Percentiles rank a stretch among this genome's conserved stretches.
Evolutionary conservation across 2,329 filamentous ascomycete genomes (phyloP).

Genomic region (Dactylellina parvicollis): DNA sequence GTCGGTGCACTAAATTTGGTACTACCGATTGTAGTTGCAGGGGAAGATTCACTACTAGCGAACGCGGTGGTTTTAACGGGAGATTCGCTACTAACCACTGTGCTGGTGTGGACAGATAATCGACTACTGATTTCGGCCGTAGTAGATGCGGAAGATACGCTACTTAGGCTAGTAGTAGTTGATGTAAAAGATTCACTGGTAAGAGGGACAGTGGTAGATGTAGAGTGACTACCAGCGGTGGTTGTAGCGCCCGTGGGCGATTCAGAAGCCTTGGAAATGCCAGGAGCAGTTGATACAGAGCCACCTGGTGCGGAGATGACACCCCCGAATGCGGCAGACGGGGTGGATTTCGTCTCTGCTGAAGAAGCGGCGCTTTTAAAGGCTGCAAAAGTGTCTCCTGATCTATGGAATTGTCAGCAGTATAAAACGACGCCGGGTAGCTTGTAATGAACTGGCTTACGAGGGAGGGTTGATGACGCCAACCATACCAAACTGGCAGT

Average conservation of each 20-base stretch:
- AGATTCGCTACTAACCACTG: too few relatives aligned
- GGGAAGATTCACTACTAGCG: too few relatives aligned
- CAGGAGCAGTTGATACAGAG: slow-evolving; percentile 22
- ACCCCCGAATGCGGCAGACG: slow-evolving; percentile 17
- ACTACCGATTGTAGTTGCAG: too few relatives aligned
- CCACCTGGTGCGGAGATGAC: slow-evolving; percentile 30
- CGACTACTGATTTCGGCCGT: too few relatives aligned
- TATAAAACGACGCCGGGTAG: neutral
- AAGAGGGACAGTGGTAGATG: neutral
- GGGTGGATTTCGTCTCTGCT: neutral
- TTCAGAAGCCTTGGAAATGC: neutral
- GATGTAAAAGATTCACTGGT: neutral
- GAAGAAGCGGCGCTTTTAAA: slow-evolving; percentile 24
- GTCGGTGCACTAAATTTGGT: too few relatives aligned
- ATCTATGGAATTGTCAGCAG: neutral
- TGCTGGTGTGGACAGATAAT: too few relatives aligned
- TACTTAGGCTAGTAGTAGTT: neutral
- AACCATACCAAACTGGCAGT: slow-evolving; percentile 47
- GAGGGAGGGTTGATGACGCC: slow-evolving; percentile 41
- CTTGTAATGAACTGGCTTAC: slow-evolving; percentile 3
- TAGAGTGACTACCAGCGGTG: too few relatives aligned
- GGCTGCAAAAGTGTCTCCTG: slow-evolving; percentile 24
- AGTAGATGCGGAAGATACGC: neutral
- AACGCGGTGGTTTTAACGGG: too few relatives aligned
- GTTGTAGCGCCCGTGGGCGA: neutral